These are phyloP conservation scores for Microsporum canis DNA, from an alignment of 2,329 filamentous ascomycete species.

Conservation along the genomic window DNA sequence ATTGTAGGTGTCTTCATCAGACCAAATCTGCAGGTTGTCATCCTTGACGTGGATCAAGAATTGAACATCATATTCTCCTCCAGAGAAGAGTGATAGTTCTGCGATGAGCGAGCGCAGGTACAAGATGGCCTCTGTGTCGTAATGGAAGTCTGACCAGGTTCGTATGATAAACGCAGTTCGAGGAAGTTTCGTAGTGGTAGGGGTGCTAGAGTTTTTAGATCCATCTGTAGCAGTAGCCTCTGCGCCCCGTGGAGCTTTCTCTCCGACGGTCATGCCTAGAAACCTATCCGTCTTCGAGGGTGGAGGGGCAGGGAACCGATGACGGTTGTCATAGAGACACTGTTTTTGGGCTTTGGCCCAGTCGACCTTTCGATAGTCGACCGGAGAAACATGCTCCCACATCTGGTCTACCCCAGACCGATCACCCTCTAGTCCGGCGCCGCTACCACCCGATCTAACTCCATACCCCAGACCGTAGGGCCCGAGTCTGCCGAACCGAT, in stretches of 20 bases:
- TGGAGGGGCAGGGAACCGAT: conserved; percentile 48
- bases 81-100: conserved; percentile 64
- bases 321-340: conserved; percentile 60
- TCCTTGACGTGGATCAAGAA: conserved; percentile 80
- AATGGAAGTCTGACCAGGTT: conserved; percentile 68
- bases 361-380: conserved; percentile 65
- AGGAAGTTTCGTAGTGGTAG: conserved; percentile 20
- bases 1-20: conserved; percentile 62
- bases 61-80: conserved; percentile 71
- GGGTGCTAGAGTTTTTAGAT: conserved; percentile 11
- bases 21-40: conserved; percentile 67
- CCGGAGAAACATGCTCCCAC: conserved; percentile 58
- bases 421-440: conserved; percentile 76
- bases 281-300: conserved; percentile 27
- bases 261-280: conserved; percentile 15
- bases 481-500: conserved; percentile 75
- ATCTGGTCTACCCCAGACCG: conserved; percentile 67
- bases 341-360: conserved; percentile 70
- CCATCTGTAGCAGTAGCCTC: conserved; percentile 8
- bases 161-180: conserved; percentile 69
- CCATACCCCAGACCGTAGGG: conserved; percentile 88
- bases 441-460: conserved; percentile 62
- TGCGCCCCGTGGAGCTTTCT: neutral
- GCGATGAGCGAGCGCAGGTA: conserved; percentile 72
- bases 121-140: conserved; percentile 64